Conservation (phyloP, 163 green algal genomes). For the Coccomyxa subellipsoidea region DNA sequence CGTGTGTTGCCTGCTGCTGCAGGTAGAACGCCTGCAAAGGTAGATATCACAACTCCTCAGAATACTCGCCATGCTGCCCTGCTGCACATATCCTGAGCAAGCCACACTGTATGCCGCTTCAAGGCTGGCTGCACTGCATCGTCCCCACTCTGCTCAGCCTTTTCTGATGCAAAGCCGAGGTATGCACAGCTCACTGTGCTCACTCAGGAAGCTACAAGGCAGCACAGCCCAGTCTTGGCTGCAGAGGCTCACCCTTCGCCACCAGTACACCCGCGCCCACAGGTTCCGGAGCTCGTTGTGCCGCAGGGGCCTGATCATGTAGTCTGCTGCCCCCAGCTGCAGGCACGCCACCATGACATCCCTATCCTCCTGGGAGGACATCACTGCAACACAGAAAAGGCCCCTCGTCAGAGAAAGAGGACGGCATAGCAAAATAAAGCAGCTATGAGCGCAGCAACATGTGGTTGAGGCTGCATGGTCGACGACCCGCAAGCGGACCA, state of each 20-base stretch:
- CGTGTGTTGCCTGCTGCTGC: constrained; percentile 12
- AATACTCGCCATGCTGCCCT: no score
- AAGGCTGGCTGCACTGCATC: no score
- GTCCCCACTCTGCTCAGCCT: no score
- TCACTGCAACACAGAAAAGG: constrained; percentile 40
- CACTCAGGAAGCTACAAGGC: not conserved
- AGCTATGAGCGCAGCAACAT: no score
- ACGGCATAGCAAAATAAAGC: not conserved
- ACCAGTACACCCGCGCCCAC: constrained; percentile 77
- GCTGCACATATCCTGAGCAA: no score
- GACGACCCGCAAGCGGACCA: not conserved
- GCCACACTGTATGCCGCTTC: no score
- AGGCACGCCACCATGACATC: constrained; percentile 73
- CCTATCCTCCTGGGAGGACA: constrained; percentile 58
- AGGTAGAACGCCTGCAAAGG: constrained; percentile 17
- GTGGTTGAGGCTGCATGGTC: no score
- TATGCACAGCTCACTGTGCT: no score
- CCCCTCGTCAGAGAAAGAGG: constrained; percentile 4
- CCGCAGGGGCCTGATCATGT: constrained; percentile 78
- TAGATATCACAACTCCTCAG: no score
- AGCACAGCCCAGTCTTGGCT: not conserved
- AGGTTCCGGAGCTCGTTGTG: constrained; percentile 80
- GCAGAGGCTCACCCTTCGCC: constrained; percentile 39
- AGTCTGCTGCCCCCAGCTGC: constrained; percentile 76
- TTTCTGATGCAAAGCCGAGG: no score